phyloP scores from a whole-genome alignment of 2,329 filamentous ascomycete species.

The Aspergillus cejpii region DNA sequence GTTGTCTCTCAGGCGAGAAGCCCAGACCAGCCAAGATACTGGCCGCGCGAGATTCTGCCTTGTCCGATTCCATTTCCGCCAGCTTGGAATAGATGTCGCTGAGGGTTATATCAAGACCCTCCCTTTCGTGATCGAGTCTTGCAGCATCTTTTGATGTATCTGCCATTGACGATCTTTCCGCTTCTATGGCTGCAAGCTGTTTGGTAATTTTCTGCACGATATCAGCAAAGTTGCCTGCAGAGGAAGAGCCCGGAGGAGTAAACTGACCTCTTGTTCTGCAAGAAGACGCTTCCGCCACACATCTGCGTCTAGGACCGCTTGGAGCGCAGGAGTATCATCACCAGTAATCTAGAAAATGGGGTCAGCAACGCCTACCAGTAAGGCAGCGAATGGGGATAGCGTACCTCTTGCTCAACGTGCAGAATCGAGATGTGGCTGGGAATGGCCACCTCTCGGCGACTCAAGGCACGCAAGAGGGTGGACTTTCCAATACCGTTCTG shows the following conservation, averaged over 20 bases:
- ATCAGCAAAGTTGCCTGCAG: not conserved
- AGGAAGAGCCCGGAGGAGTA: not conserved
- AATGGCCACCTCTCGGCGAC: conserved; percentile 86
- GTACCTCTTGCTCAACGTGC: conserved; percentile 93
- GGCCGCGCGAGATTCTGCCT: conserved; percentile 88
- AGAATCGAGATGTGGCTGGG: conserved; percentile 97
- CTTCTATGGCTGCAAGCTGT: conserved; percentile 69
- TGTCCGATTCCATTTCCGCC: conserved; percentile 98
- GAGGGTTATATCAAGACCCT: conserved; percentile 82
- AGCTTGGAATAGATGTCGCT: conserved; percentile 88
- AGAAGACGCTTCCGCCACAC: conserved; percentile 97
- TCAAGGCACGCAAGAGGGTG: conserved; percentile 86
- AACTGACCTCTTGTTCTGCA: conserved; percentile 70
- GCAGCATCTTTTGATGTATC: conserved; percentile 88
- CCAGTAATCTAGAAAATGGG: conserved; percentile 63
- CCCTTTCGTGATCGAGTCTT: conserved; percentile 76
- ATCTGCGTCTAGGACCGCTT: conserved; percentile 93
- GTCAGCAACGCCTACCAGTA: conserved; percentile 7
- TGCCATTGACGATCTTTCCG: conserved; percentile 69
- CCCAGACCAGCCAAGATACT: conserved; percentile 95
- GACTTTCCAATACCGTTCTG: conserved; percentile 99
- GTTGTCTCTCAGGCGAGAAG: conserved; percentile 88
- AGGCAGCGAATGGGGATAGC: conserved; percentile 22
- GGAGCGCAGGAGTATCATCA: conserved; percentile 89
- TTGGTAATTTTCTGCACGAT: conserved; percentile 60